Evolutionary conservation across 164 flowering plant genomes (phyloP).

Genomic region (Annona cherimola): DNA sequence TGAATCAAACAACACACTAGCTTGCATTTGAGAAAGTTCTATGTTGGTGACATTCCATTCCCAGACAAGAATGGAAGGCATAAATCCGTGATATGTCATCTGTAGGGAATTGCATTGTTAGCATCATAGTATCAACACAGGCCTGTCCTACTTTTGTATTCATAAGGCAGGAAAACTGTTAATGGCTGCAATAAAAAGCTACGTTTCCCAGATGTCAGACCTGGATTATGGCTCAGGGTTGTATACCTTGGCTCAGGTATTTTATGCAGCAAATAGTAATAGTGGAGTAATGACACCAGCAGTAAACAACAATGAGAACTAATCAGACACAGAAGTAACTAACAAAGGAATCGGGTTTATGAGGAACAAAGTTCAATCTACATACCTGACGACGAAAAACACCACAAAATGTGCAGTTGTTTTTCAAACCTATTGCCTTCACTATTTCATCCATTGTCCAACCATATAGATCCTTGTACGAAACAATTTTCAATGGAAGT

Average conservation of each 20-base stretch:
- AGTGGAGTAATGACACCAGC: neutral
- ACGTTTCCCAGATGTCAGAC: no score
- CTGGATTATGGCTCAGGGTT: no score
- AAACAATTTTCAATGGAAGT: slow-evolving; percentile 80
- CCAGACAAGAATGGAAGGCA: no score
- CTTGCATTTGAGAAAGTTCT: no score
- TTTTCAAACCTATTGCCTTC: slow-evolving; percentile 92
- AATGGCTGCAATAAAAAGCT: neutral
- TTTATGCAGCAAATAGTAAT: neutral
- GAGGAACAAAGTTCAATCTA: neutral
- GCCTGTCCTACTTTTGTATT: neutral
- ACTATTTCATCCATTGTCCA: slow-evolving; percentile 99
- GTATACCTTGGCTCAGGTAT: no score
- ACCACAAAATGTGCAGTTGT: slow-evolving; percentile 98
- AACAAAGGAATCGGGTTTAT: neutral
- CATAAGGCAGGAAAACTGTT: neutral
- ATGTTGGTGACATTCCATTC: no score
- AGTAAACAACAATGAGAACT: no score
- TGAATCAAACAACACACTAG: no score
- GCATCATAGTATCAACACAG: neutral
- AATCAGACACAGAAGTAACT: neutral
- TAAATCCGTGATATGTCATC: neutral
- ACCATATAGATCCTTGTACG: slow-evolving; percentile 92
- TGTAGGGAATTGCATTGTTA: neutral
- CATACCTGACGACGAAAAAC: slow-evolving; percentile 96